These are phyloP conservation scores for Colletotrichum somersetense DNA, from an alignment of 2,329 filamentous ascomycete species.

Conservation along the genomic window DNA sequence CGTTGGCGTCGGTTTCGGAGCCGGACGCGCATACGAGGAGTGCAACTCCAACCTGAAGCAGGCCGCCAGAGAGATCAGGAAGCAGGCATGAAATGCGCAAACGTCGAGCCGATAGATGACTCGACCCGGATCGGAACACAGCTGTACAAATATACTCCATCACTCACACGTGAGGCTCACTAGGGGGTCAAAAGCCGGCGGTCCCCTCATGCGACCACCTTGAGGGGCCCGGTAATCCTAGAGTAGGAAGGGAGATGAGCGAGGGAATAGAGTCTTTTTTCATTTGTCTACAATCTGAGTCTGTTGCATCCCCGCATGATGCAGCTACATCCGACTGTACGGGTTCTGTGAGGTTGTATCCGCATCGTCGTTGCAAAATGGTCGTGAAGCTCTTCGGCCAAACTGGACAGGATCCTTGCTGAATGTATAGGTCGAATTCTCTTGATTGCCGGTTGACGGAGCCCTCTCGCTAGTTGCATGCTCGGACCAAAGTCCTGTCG, in stretches of 20 bases:
- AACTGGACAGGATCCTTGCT: background rate
- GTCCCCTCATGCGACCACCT: conserved; percentile 23
- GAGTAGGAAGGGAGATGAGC: conserved; percentile 36
- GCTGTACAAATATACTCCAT: conserved; percentile 50
- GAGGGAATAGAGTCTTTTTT: conserved; percentile 42
- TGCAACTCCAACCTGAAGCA: conserved; percentile 85
- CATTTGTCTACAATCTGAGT: conserved; percentile 30
- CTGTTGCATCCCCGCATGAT: background rate
- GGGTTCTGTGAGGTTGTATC: background rate
- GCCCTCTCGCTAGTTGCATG: conserved; percentile 3
- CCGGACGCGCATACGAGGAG: conserved; percentile 97
- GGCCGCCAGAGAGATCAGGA: conserved; percentile 70
- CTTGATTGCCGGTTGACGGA: conserved; percentile 4
- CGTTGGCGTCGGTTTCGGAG: conserved; percentile 93
- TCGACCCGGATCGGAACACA: conserved; percentile 42
- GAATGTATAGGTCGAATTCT: background rate
- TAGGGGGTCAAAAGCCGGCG: conserved; percentile 33
- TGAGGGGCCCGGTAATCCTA: conserved; percentile 33
- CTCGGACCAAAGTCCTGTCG: conserved; percentile 32
- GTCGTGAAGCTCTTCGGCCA: conserved; percentile 3
- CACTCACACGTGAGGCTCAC: conserved; percentile 38
- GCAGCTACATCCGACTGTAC: background rate
- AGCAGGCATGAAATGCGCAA: conserved; percentile 55
- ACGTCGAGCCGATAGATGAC: conserved; percentile 41
- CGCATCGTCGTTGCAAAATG: background rate